Evolutionary conservation across 352 stramenopile species (phyloP).

Genomic region (Globisporangium abappressorium): DNA sequence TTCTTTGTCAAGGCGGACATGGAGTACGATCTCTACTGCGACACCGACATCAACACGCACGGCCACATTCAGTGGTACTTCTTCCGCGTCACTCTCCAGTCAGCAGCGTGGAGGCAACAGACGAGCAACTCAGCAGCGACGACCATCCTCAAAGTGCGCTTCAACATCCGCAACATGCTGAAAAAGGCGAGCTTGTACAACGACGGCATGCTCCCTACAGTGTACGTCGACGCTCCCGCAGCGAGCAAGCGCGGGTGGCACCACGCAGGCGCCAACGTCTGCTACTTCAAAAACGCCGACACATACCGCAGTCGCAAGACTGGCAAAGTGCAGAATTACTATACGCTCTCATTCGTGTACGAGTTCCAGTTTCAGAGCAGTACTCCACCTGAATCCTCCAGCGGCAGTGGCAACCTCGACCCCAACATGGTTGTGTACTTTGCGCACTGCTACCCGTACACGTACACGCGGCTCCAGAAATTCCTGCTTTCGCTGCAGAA

Average conservation of each 20-base stretch:
- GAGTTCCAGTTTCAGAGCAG: conserved; percentile 26
- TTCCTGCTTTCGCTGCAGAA: conserved; percentile 55
- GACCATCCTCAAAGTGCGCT: conserved; percentile 42
- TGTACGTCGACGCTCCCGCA: conserved; percentile 45
- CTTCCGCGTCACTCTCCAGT: conserved; percentile 47
- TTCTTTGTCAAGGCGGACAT: conserved; percentile 58
- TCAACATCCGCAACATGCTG: conserved; percentile 88
- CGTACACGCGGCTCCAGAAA: conserved; percentile 69
- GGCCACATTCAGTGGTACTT: conserved; percentile 91
- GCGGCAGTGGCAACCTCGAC: background rate
- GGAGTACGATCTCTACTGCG: conserved; percentile 77
- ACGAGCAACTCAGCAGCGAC: conserved; percentile 7
- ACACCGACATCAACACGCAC: conserved; percentile 65
- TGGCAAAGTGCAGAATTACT: conserved; percentile 49
- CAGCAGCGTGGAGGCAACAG: conserved; percentile 6
- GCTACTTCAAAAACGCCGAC: conserved; percentile 80
- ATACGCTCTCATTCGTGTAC: conserved; percentile 81
- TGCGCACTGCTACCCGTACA: conserved; percentile 85
- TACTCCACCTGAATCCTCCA: background rate
- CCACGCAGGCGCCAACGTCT: conserved; percentile 68
- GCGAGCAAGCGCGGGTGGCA: conserved; percentile 48
- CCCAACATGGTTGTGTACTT: conserved; percentile 52
- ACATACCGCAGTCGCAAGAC: conserved; percentile 59
- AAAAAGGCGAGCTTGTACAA: conserved; percentile 87
- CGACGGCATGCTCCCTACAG: conserved; percentile 80